Conservation (phyloP, 1,284 basidiomycete species). For the Sphaerobolus stellatus region DNA sequence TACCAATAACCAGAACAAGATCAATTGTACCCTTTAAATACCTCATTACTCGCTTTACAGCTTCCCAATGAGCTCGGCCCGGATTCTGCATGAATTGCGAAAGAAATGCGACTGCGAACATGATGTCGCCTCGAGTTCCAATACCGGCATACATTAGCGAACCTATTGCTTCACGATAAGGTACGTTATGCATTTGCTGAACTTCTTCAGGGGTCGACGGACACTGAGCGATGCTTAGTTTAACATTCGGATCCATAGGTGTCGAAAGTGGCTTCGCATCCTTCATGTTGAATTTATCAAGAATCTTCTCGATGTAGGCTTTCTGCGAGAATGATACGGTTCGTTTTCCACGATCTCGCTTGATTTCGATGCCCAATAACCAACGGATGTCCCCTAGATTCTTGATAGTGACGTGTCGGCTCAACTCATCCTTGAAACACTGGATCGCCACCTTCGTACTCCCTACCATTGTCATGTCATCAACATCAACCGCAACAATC, state of each 20-base stretch:
- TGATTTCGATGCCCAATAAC: neutral
- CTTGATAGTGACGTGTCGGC: neutral
- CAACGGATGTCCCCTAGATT: neutral
- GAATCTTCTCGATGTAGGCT: slow-evolving; percentile 38
- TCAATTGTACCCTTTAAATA: slow-evolving; percentile 14
- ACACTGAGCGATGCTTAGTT: neutral
- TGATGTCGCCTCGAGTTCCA: slow-evolving; percentile 10
- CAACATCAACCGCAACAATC: neutral
- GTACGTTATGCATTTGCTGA: neutral
- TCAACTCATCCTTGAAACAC: neutral
- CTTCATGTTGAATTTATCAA: slow-evolving; percentile 29
- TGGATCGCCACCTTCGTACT: neutral
- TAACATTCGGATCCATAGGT: neutral
- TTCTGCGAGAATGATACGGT: slow-evolving; percentile 27
- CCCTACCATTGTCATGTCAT: neutral
- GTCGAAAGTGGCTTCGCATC: neutral
- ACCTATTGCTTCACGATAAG: slow-evolving; percentile 12
- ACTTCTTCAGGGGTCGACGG: neutral
- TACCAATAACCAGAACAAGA: slow-evolving; percentile 14
- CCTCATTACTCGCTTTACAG: slow-evolving; percentile 13
- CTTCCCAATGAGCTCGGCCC: slow-evolving; percentile 8
- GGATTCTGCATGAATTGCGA: slow-evolving; percentile 10
- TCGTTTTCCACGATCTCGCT: neutral
- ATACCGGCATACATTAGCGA: slow-evolving; percentile 21
- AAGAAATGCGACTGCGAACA: slow-evolving; percentile 8